Percentiles rank a stretch among this genome's conserved stretches.
Conservation (phyloP, 305 asterid genomes). For the Fraxinus angustifolia region DNA sequence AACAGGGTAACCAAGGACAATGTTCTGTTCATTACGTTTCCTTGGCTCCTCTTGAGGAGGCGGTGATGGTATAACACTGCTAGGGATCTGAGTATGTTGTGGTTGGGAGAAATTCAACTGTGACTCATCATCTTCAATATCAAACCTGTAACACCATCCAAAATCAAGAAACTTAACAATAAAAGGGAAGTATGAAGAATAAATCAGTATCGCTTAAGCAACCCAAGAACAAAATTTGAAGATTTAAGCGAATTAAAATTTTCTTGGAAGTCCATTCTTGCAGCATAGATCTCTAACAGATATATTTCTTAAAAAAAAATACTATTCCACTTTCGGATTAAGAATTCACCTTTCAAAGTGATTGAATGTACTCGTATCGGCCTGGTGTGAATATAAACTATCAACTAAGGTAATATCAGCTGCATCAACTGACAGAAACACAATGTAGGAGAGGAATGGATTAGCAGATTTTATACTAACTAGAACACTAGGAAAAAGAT, state of each 20-base stretch:
- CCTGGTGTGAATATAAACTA: slow-evolving; percentile 41
- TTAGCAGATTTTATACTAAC: slow-evolving; percentile 17
- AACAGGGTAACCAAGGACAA: slow-evolving; percentile 9
- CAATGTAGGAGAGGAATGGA: slow-evolving; percentile 13
- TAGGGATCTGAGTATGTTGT: slow-evolving; percentile 55
- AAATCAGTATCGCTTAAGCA: slow-evolving; percentile 9
- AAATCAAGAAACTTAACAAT: slow-evolving; percentile 15
- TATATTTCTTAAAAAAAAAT: neutral
- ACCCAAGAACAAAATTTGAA: neutral
- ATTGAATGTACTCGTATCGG: slow-evolving; percentile 47
- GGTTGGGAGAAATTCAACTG: slow-evolving; percentile 50
- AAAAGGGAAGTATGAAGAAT: slow-evolving; percentile 4
- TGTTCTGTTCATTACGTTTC: slow-evolving; percentile 36
- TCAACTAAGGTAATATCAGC: slow-evolving; percentile 69
- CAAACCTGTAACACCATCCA: slow-evolving; percentile 55
- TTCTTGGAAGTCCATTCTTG: slow-evolving; percentile 20
- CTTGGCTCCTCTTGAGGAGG: slow-evolving; percentile 47
- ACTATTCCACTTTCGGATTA: neutral
- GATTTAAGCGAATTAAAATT: slow-evolving; percentile 5
- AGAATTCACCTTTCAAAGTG: slow-evolving; percentile 73
- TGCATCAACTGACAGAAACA: slow-evolving; percentile 58
- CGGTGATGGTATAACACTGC: slow-evolving; percentile 61
- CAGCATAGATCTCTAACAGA: slow-evolving; percentile 14
- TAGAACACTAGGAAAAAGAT: slow-evolving; percentile 9
- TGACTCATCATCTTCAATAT: slow-evolving; percentile 64